Evolutionary conservation across 2,329 filamentous ascomycete genomes (phyloP).

Genomic region (Colletotrichum tanaceti): DNA sequence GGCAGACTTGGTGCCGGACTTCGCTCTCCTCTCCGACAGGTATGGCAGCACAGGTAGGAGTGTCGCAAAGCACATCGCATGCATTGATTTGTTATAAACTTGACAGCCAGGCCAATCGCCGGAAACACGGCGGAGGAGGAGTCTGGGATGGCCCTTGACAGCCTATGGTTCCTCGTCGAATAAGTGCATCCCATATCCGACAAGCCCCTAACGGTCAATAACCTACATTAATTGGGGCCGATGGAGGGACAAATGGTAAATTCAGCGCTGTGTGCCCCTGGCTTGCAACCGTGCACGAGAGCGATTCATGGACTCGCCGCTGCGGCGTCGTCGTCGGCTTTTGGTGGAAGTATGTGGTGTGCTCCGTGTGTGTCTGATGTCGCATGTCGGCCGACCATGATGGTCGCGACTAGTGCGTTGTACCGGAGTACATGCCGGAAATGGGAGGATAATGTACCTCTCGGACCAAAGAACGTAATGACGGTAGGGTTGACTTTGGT

Average conservation of each 20-base stretch:
- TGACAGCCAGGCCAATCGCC: slow-evolving; percentile 18
- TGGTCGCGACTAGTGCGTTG: slow-evolving; percentile 21
- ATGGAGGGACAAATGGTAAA: background rate
- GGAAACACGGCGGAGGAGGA: slow-evolving; percentile 17
- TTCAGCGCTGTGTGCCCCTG: slow-evolving; percentile 9
- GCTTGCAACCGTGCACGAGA: slow-evolving; percentile 28
- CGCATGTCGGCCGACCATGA: slow-evolving; percentile 32
- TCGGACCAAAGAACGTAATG: slow-evolving; percentile 5
- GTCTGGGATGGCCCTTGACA: background rate
- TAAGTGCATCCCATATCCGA: background rate
- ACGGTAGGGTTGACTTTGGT: slow-evolving; percentile 11
- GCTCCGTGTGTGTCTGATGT: slow-evolving; percentile 36
- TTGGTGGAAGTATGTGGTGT: slow-evolving; percentile 3
- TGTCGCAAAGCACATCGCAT: slow-evolving; percentile 1
- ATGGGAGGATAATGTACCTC: slow-evolving; percentile 15
- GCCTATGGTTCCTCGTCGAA: background rate
- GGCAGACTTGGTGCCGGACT: background rate
- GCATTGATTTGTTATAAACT: no score
- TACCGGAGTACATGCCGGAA: slow-evolving; percentile 16
- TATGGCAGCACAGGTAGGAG: background rate
- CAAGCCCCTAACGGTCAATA: background rate
- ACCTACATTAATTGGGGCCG: no score
- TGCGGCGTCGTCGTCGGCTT: slow-evolving; percentile 26
- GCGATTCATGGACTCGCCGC: slow-evolving; percentile 33
- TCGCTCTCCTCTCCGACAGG: background rate